phyloP scores from a whole-genome alignment of 768 basidiomycete species.

The Russula virescens region DNA sequence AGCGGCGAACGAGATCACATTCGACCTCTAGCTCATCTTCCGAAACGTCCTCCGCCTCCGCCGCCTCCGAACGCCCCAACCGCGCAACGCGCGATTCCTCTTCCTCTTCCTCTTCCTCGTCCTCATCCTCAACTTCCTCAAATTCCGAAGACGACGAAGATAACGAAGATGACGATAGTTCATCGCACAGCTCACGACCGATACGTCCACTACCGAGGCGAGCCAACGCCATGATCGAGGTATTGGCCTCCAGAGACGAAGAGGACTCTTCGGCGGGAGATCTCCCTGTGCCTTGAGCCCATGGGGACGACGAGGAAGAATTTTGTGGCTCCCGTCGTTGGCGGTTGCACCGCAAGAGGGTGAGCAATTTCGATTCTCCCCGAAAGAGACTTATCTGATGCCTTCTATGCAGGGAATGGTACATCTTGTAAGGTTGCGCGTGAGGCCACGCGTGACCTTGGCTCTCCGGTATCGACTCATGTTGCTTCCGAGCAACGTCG shows the following conservation, averaged over 20 bases:
- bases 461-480: no score
- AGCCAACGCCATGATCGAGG: slow-evolving; percentile 6
- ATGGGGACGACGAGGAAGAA: no score
- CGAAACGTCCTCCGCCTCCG: neutral
- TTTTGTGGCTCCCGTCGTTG: no score
- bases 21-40: slow-evolving; percentile 21
- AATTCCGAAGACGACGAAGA: neutral
- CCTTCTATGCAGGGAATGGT: no score
- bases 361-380: no score
- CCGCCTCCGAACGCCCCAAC: neutral
- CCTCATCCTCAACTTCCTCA: no score
- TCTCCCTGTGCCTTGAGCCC: neutral
- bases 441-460: no score
- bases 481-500: no score
- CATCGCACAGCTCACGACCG: neutral
- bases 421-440: no score
- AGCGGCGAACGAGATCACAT: slow-evolving; percentile 15
- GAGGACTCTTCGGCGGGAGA: neutral
- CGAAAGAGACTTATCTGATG: no score
- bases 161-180: neutral
- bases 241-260: neutral
- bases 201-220: slow-evolving; percentile 5
- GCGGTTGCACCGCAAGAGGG: no score
- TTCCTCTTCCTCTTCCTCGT: neutral
- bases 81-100: neutral